Conservation (phyloP, 1,284 basidiomycete species). For the Apiotrichum gracile region DNA sequence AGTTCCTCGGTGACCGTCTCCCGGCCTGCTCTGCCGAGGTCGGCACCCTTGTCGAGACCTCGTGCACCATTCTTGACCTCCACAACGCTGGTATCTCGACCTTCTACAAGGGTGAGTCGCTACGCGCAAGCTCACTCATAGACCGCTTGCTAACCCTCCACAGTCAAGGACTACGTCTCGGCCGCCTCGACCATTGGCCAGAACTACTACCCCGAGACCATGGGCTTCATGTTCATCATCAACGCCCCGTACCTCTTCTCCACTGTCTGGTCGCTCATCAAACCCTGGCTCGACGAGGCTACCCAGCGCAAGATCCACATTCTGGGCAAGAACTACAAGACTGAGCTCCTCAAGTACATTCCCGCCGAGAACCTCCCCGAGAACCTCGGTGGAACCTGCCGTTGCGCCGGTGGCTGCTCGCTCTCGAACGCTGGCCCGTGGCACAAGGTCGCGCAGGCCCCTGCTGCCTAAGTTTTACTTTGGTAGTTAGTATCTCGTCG, state of each 20-base stretch:
- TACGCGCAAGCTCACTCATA: not conserved
- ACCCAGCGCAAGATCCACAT: constrained; percentile 91
- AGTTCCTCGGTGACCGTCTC: constrained; percentile 70
- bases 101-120: constrained; percentile 61
- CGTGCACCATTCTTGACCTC: constrained; percentile 95
- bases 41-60: constrained; percentile 92
- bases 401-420: constrained; percentile 74
- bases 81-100: constrained; percentile 70
- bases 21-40: constrained; percentile 65
- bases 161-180: constrained; percentile 84
- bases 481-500: not conserved
- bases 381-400: constrained; percentile 77
- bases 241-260: constrained; percentile 90
- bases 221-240: constrained; percentile 96
- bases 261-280: constrained; percentile 82
- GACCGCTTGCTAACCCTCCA: not conserved
- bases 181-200: constrained; percentile 77
- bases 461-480: not conserved
- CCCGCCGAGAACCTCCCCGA: constrained; percentile 73
- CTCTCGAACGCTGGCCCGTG: constrained; percentile 90
- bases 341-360: constrained; percentile 71
- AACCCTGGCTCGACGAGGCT: constrained; percentile 90
- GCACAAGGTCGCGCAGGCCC: constrained; percentile 52
- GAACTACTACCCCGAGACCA: constrained; percentile 85
- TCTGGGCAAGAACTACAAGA: constrained; percentile 59